A percentile compares a stretch with the other conserved stretches of the same genome.
Evolutionary conservation across 148 eudicot species (phyloP).

Genomic region (Polygonum maritimum): DNA sequence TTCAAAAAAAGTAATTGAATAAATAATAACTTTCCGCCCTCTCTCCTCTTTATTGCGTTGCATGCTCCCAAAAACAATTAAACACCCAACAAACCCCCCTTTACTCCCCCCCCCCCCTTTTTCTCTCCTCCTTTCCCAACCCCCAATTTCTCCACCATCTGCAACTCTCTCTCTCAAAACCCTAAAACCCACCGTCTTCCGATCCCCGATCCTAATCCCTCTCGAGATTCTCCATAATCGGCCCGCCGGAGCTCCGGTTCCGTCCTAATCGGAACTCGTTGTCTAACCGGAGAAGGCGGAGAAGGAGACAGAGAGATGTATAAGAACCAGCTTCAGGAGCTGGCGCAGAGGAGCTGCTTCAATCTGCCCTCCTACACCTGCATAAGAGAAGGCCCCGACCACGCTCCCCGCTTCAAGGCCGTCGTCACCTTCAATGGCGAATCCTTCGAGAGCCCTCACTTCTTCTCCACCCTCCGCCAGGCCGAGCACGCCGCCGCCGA

Average conservation of each 20-base stretch:
- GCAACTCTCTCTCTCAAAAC: slow-evolving; percentile 8
- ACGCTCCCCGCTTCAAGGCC: slow-evolving; percentile 85
- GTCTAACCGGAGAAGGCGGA: not conserved
- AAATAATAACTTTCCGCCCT: not conserved
- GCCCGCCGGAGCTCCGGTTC: not conserved
- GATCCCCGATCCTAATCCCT: slow-evolving; percentile 2
- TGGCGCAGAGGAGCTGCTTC: slow-evolving; percentile 90
- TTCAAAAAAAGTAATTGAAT: not conserved
- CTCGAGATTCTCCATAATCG: not conserved
- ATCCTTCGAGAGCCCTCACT: slow-evolving; percentile 66
- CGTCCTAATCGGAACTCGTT: not conserved
- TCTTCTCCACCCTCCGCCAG: slow-evolving; percentile 69
- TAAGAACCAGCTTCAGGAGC: slow-evolving; percentile 93
- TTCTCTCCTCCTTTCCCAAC: slow-evolving; percentile 3
- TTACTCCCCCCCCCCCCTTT: slow-evolving; percentile 6
- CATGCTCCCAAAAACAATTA: slow-evolving; percentile 16
- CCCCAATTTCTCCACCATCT: slow-evolving; percentile 3
- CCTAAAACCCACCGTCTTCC: slow-evolving; percentile 5
- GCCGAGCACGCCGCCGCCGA: slow-evolving; percentile 93
- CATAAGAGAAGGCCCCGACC: slow-evolving; percentile 84
- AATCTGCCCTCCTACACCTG: slow-evolving; percentile 67
- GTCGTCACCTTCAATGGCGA: slow-evolving; percentile 77
- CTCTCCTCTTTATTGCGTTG: slow-evolving; percentile 8
- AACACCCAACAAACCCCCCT: slow-evolving; percentile 21
- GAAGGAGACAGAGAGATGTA: slow-evolving; percentile 30